phyloP scores from a whole-genome alignment of 306 rosid species.

The Quercus glauca region DNA sequence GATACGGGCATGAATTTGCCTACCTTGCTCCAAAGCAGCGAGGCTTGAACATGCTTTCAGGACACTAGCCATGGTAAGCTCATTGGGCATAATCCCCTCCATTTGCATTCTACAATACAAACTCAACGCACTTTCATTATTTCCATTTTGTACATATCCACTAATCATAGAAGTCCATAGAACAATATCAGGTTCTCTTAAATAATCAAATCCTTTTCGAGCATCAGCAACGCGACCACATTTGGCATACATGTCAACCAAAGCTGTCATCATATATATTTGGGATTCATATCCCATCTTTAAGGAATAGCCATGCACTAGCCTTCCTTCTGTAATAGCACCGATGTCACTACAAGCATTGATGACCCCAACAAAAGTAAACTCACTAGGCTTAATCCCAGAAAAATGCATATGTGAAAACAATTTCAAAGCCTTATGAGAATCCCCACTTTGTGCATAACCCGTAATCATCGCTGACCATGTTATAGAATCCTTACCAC shows the following conservation, averaged over 20 bases:
- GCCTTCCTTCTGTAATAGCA: constrained; percentile 64
- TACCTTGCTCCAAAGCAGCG: too few species aligned
- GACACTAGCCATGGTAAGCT: too few species aligned
- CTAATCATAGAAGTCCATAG: constrained; percentile 87
- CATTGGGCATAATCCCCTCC: too few species aligned
- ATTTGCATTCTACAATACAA: constrained; percentile 40
- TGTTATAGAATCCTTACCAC: constrained; percentile 68
- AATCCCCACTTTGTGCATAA: constrained; percentile 72
- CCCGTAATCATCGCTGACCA: constrained; percentile 91
- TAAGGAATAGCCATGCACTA: constrained; percentile 59
- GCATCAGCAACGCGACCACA: constrained; percentile 41
- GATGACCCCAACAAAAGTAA: constrained; percentile 68
- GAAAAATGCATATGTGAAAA: constrained; percentile 60
- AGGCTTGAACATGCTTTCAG: too few species aligned
- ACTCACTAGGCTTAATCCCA: constrained; percentile 56
- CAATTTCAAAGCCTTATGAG: constrained; percentile 54
- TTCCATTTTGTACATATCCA: constrained; percentile 46
- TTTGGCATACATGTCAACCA: constrained; percentile 89
- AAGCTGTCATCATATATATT: constrained; percentile 37
- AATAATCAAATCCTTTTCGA: constrained; percentile 43
- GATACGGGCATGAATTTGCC: constrained; percentile 39
- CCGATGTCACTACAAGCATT: constrained; percentile 70
- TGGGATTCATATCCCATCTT: constrained; percentile 7
- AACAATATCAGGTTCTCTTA: constrained; percentile 68
- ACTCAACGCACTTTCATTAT: constrained; percentile 21